A percentile compares a stretch with the other conserved stretches of the same genome.
Evolutionary conservation across 2,329 filamentous ascomycete genomes (phyloP).

Genomic region (Coniella lustricola): DNA sequence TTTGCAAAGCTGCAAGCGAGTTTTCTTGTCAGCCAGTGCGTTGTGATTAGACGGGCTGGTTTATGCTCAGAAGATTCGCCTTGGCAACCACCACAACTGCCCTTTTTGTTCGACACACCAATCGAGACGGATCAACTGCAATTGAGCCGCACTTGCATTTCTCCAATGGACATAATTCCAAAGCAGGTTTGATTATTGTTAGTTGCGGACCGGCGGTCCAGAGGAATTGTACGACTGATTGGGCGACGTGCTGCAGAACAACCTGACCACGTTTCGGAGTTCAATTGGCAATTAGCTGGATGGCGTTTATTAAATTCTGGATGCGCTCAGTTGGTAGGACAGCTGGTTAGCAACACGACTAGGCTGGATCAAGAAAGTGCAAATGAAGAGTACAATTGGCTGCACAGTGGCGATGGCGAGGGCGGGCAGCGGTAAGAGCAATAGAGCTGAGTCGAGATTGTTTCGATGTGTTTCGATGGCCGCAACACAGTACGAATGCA

Average conservation of each 20-base stretch:
- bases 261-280: background rate
- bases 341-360: background rate
- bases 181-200: no score
- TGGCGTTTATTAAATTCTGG: background rate
- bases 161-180: no score
- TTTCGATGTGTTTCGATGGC: slow-evolving; percentile 1
- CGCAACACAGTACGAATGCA: background rate
- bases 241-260: background rate
- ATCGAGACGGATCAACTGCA: background rate
- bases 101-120: no score
- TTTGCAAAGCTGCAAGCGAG: background rate
- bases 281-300: background rate
- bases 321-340: background rate
- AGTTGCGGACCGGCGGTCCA: no score
- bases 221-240: background rate
- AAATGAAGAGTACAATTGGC: background rate
- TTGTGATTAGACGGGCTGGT: no score
- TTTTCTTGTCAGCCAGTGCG: no score
- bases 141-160: background rate
- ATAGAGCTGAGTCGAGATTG: background rate
- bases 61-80: no score
- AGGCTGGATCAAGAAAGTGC: background rate
- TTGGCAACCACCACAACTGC: no score
- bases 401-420: background rate
- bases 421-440: no score